These are phyloP conservation scores for Pleurotus tuber-regium DNA, from an alignment of 768 basidiomycete genomes.

Conservation along the genomic window DNA sequence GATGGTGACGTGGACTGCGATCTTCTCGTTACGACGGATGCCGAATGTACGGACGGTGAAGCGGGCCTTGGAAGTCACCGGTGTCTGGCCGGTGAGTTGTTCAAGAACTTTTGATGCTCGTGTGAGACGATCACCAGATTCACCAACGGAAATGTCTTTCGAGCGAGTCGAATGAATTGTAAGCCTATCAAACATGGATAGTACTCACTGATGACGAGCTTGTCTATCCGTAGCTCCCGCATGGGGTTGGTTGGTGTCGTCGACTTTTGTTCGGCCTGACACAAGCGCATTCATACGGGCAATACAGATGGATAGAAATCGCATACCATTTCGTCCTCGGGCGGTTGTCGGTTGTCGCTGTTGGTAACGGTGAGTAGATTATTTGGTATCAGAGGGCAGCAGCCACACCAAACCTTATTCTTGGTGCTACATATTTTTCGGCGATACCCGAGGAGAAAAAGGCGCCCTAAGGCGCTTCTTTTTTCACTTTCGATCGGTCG, in stretches of 20 bases:
- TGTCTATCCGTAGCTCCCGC: constrained; percentile 96
- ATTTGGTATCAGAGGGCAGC: not conserved
- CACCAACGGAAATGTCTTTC: constrained; percentile 98
- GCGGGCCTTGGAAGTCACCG: constrained; percentile 98
- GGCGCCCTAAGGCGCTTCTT: too few species aligned
- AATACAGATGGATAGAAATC: not conserved
- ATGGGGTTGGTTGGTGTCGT: constrained; percentile 89
- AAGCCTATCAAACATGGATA: not conserved
- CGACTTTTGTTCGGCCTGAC: constrained; percentile 84
- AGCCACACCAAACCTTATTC: constrained; percentile 10
- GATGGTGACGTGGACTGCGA: constrained; percentile 97
- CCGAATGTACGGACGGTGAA: constrained; percentile 99
- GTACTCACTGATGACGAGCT: constrained; percentile 97
- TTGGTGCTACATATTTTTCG: constrained; percentile 6
- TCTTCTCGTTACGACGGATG: constrained; percentile 99
- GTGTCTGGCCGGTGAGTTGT: constrained; percentile 98
- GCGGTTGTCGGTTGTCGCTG: constrained; percentile 10
- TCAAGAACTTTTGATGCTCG: constrained; percentile 99
- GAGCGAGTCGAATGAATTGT: constrained; percentile 10
- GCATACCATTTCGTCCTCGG: constrained; percentile 4
- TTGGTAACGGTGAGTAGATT: constrained; percentile 11
- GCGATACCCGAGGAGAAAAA: not conserved
- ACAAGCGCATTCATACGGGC: not conserved
- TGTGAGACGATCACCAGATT: constrained; percentile 98
- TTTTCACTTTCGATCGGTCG: too few species aligned